These are phyloP conservation scores for Ogataea salicorniae DNA, from an alignment of 805 yeast genomes.

Conservation along the genomic window DNA sequence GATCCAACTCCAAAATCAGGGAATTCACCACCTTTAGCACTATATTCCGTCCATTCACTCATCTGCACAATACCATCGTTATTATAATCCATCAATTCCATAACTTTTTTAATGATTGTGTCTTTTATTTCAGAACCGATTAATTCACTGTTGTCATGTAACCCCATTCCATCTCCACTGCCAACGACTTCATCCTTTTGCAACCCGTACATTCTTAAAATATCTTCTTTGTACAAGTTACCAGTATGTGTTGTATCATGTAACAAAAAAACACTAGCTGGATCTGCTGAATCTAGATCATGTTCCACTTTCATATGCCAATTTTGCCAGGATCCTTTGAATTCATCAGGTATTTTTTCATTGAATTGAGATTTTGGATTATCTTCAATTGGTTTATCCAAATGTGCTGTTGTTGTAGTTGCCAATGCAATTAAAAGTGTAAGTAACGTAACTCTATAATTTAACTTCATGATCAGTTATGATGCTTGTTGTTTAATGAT, in stretches of 20 bases:
- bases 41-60: constrained; percentile 67
- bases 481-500: too few species aligned
- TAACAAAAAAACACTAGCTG: constrained; percentile 68
- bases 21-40: constrained; percentile 58
- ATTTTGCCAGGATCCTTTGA: constrained; percentile 62
- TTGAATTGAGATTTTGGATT: constrained; percentile 23
- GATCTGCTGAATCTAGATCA: constrained; percentile 65
- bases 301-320: constrained; percentile 95
- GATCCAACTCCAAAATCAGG: constrained; percentile 94
- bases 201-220: constrained; percentile 77
- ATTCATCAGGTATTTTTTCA: constrained; percentile 42
- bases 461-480: too few species aligned
- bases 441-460: too few species aligned
- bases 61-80: constrained; percentile 58
- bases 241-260: constrained; percentile 71
- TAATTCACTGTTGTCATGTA: constrained; percentile 59
- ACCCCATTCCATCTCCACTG: constrained; percentile 86
- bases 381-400: not conserved
- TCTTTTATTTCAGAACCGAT: constrained; percentile 52
- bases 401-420: too few species aligned
- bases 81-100: constrained; percentile 59
- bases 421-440: too few species aligned
- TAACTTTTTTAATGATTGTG: constrained; percentile 49
- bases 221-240: constrained; percentile 52
- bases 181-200: constrained; percentile 70